Conservation (phyloP, 371 early-diverging fungal species). For the Circinella minor region DNA sequence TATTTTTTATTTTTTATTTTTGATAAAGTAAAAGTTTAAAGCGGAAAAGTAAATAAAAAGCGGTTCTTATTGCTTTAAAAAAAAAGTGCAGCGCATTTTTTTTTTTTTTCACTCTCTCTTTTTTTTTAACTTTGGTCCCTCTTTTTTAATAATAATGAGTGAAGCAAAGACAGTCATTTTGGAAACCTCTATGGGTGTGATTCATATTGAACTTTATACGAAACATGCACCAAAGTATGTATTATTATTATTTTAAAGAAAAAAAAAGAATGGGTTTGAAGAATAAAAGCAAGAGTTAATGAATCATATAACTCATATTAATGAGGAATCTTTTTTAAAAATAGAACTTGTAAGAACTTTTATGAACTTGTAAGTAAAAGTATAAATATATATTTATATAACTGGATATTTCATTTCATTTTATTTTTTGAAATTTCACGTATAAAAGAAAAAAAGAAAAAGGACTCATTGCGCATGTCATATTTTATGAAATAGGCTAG, state of each 20-base stretch:
- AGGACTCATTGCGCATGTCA: neutral
- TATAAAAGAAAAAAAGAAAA: neutral
- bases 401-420: no score
- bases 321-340: neutral
- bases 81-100: no score
- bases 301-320: neutral
- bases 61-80: no score
- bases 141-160: neutral
- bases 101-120: neutral
- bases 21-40: no score
- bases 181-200: conserved; percentile 70
- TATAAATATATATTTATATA: neutral
- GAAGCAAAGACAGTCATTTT: conserved; percentile 48
- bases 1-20: no score
- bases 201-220: conserved; percentile 73
- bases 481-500: conserved; percentile 47
- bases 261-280: no score
- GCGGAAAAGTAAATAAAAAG: no score
- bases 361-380: conserved; percentile 61
- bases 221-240: conserved; percentile 69
- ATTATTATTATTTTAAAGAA: no score
- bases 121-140: no score
- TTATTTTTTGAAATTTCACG: neutral
- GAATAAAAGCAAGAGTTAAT: neutral
- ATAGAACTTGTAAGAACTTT: conserved; percentile 78